Base-by-base conservation (phyloP, 192 early-diverging fungal genomes). In the Mycoemilia scoparia region DNA sequence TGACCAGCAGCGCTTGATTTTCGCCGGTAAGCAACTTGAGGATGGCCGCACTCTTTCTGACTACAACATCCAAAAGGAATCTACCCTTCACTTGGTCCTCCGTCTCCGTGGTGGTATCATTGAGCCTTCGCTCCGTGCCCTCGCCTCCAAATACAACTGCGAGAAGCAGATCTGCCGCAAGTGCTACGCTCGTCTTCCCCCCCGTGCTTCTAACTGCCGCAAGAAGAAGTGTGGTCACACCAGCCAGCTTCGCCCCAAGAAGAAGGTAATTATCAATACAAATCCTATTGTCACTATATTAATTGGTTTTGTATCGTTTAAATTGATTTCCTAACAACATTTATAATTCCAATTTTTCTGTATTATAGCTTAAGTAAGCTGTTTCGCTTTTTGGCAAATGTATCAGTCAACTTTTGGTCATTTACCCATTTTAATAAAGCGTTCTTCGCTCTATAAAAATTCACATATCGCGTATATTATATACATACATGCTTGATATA, bases 1-100 rank as follows among this genome's bases (percentile, higher is more conserved):
- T 45, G 93, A 97, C 54, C 93, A 97, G 67, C 93, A 97, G 70
- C 87, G 93, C 60, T 69, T 97, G 31, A 97, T 97, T 56, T 95
- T 97, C 63, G 93, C 95, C 60, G 95, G 95, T 49, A 99, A 99
- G 79, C 95, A 99, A 71, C 82, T 99, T 52, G 95, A 99, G 72
- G 95, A 99, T 67, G 89, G 82, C 53, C 84, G 89, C 54, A 81
- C 79, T 29, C 77, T 99, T 16, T 81, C 87, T 41, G 95, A 96
- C 77, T 96, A 99, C 78, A 99, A 96, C 85, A 99, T 99, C 69
- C 89, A 95, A 76, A 99, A 99, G 85, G 81, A 93, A 67, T 96
- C 90, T 26, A 96, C 91, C 53, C 74, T 93, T 29, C 88, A 92
- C 76, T 66, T 96, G 40, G 89, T 89, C 21, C 79, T 93, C 48